These are phyloP conservation scores for Discostella stelligera DNA, from an alignment of 352 stramenopile species.

Conservation along the genomic window DNA sequence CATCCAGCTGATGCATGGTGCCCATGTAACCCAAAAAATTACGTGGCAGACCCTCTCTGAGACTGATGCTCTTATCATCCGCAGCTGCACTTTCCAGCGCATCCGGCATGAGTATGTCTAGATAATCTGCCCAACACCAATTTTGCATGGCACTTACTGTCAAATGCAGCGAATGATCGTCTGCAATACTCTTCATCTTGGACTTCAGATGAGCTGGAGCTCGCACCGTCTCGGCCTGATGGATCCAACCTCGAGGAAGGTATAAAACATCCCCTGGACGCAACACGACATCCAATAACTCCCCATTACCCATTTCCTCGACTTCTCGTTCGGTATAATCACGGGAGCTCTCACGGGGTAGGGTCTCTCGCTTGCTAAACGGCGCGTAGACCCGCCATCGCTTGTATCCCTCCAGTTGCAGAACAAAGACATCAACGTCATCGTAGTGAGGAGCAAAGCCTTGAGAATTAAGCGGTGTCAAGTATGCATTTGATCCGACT, in stretches of 20 bases:
- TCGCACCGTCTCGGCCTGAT: slow-evolving; percentile 70
- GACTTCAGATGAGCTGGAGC: slow-evolving; percentile 8
- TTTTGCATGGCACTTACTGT: slow-evolving; percentile 81
- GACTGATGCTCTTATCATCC: slow-evolving; percentile 53
- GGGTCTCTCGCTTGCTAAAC: slow-evolving; percentile 48
- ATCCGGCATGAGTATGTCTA: slow-evolving; percentile 81
- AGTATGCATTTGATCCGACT: slow-evolving; percentile 92
- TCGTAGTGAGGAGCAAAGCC: slow-evolving; percentile 97
- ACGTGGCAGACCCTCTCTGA: slow-evolving; percentile 74
- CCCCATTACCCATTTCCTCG: slow-evolving; percentile 47
- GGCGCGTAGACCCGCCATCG: slow-evolving; percentile 87
- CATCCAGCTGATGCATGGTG: slow-evolving; percentile 66
- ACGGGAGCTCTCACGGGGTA: slow-evolving; percentile 66
- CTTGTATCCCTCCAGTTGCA: slow-evolving; percentile 92
- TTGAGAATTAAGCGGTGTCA: slow-evolving; percentile 88
- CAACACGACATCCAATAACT: slow-evolving; percentile 75
- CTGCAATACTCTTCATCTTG: slow-evolving; percentile 32
- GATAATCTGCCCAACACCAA: slow-evolving; percentile 79
- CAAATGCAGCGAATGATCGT: slow-evolving; percentile 79
- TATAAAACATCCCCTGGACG: slow-evolving; percentile 82
- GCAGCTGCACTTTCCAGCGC: slow-evolving; percentile 61
- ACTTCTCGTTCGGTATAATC: slow-evolving; percentile 78
- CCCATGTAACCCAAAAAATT: slow-evolving; percentile 83
- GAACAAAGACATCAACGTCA: slow-evolving; percentile 94
- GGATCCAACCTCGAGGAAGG: slow-evolving; percentile 83